Conservation (phyloP, 208 protist genomes). For the Acanthamoeba royreba region DNA sequence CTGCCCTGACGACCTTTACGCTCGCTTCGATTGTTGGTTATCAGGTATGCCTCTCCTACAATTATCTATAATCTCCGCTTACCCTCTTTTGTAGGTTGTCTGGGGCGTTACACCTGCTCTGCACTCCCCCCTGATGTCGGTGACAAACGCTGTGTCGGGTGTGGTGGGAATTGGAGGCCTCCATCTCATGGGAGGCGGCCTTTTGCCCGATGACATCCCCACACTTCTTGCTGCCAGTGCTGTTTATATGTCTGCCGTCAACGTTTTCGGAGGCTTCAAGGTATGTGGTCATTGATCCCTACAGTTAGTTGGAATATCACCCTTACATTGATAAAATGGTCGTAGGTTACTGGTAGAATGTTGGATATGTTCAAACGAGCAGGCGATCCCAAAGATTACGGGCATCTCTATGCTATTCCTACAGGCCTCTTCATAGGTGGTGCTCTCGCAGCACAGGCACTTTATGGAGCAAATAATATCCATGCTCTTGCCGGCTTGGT, state of each 20-base stretch:
- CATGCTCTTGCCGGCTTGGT: not conserved
- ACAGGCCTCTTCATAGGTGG: slow-evolving; percentile 61
- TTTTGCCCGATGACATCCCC: slow-evolving; percentile 57
- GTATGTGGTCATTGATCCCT: slow-evolving; percentile 52
- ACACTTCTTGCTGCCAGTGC: slow-evolving; percentile 74
- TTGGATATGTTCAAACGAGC: slow-evolving; percentile 51
- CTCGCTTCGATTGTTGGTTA: slow-evolving; percentile 22
- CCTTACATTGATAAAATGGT: not conserved
- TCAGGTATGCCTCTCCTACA: not conserved
- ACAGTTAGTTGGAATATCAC: not conserved
- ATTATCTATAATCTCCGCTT: not conserved
- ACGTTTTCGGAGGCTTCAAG: slow-evolving; percentile 90
- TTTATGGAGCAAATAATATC: not conserved
- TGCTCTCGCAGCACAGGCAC: slow-evolving; percentile 19
- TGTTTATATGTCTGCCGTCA: slow-evolving; percentile 83
- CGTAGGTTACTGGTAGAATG: slow-evolving; percentile 22
- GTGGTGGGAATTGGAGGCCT: slow-evolving; percentile 75
- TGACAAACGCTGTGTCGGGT: slow-evolving; percentile 92
- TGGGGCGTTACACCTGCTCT: slow-evolving; percentile 88
- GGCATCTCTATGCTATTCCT: slow-evolving; percentile 71
- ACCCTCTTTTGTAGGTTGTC: slow-evolving; percentile 47
- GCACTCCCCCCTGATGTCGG: slow-evolving; percentile 91
- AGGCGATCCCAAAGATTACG: slow-evolving; percentile 67
- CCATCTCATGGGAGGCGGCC: slow-evolving; percentile 70
- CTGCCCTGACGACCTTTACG: not conserved